Evolutionary conservation across 2,329 filamentous ascomycete species (phyloP).

Genomic region (Hypoxylon sp.): DNA sequence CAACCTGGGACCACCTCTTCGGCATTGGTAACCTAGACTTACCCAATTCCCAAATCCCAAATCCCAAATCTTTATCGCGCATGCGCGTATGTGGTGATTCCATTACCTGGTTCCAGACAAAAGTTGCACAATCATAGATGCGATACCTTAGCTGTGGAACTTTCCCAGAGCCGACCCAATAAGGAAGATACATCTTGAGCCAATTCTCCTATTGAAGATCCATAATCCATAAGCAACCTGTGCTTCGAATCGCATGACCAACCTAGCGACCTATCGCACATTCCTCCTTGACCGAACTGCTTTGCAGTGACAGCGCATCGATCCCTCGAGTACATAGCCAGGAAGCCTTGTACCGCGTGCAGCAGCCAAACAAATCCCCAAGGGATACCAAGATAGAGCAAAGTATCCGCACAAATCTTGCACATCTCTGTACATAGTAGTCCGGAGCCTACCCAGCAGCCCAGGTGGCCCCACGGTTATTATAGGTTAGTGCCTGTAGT

Average conservation of each 20-base stretch:
- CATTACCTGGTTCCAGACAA: constrained; percentile 8
- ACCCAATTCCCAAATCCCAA: neutral
- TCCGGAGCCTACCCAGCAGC: constrained; percentile 5
- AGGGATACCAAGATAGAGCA: constrained; percentile 4
- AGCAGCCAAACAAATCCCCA: constrained; percentile 4
- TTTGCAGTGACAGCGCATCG: constrained; percentile 44
- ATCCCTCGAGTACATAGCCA: constrained; percentile 24
- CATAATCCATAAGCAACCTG: constrained; percentile 34
- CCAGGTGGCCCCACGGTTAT: constrained; percentile 14
- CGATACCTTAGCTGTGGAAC: constrained; percentile 32
- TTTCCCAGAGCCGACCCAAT: constrained; percentile 22
- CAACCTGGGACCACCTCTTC: constrained; percentile 1
- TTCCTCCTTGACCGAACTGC: constrained; percentile 33
- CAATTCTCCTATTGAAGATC: constrained; percentile 18
- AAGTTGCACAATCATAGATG: constrained; percentile 27
- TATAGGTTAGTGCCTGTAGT: constrained; percentile 17
- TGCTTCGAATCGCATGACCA: constrained; percentile 35
- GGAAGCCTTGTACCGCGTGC: constrained; percentile 14
- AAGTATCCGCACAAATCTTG: constrained; percentile 17
- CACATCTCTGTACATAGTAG: constrained; percentile 13
- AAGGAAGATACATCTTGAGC: constrained; percentile 7
- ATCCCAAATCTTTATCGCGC: constrained; percentile 19
- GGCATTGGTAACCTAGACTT: constrained; percentile 10
- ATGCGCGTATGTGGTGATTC: constrained; percentile 18
- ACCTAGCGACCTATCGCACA: constrained; percentile 27